These are phyloP conservation scores for Juglanconis sp. DNA, from an alignment of 2,329 filamentous ascomycete species.

Conservation along the genomic window DNA sequence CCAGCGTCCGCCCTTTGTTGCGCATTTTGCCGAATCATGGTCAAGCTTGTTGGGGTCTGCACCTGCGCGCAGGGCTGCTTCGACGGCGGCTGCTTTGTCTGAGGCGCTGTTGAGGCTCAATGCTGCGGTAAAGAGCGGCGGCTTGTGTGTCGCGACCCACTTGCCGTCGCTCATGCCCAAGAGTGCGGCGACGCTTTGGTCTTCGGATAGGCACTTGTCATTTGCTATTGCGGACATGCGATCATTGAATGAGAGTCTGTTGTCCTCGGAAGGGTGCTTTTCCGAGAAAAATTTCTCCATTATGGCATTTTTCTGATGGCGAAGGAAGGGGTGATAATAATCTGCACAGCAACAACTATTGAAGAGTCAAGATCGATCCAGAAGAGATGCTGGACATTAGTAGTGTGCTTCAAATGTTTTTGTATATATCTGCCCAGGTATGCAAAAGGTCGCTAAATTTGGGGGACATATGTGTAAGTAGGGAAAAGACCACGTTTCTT, in stretches of 20 bases:
- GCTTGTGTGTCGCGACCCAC: neutral
- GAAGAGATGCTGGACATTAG: too few relatives aligned
- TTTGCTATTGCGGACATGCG: neutral
- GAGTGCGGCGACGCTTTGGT: neutral
- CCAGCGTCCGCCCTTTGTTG: neutral
- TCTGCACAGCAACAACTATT: too few relatives aligned
- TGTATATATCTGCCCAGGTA: too few relatives aligned
- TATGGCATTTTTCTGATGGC: neutral
- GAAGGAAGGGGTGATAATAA: too few relatives aligned
- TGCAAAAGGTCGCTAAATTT: too few relatives aligned
- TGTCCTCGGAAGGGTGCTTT: neutral
- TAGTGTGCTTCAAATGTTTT: too few relatives aligned
- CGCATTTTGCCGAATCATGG: neutral
- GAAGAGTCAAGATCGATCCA: too few relatives aligned
- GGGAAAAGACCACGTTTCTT: too few relatives aligned
- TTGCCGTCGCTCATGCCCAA: neutral
- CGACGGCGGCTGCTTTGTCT: constrained; percentile 1
- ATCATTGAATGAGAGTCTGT: neutral
- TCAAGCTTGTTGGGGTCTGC: constrained; percentile 3
- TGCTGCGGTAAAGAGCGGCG: constrained; percentile 2
- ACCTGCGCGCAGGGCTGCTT: constrained; percentile 1
- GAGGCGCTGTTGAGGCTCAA: neutral
- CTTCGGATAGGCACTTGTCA: neutral
- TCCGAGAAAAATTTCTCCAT: neutral
- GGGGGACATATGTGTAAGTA: too few relatives aligned